Percentiles rank a stretch among this genome's conserved stretches.
Conservation (phyloP, 2,329 filamentous ascomycete species). For the Pseudofabraea citricarpa region DNA sequence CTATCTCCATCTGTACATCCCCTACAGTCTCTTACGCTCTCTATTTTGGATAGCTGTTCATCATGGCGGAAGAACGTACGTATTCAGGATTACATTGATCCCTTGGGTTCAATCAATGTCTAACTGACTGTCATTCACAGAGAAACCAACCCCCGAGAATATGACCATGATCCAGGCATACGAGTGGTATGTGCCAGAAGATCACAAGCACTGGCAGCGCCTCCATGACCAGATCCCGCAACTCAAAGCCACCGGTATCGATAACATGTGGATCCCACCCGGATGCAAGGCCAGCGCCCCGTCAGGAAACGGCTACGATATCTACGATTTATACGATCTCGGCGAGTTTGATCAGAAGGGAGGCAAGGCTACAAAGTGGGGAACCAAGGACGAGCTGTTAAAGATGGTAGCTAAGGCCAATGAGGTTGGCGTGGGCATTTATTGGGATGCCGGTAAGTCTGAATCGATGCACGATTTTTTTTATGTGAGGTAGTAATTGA, state of each 20-base stretch:
- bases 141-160: slow-evolving; percentile 36
- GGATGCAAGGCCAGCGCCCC: slow-evolving; percentile 63
- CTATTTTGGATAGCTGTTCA: no score
- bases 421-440: slow-evolving; percentile 48
- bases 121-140: neutral
- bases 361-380: slow-evolving; percentile 61
- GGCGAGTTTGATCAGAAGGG: slow-evolving; percentile 73
- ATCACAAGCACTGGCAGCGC: slow-evolving; percentile 56
- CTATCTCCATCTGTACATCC: no score
- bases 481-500: neutral
- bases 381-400: slow-evolving; percentile 54
- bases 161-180: slow-evolving; percentile 64
- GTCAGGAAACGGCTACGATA: slow-evolving; percentile 62
- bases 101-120: no score
- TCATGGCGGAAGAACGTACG: no score
- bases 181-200: slow-evolving; percentile 66
- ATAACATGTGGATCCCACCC: slow-evolving; percentile 64
- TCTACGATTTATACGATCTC: slow-evolving; percentile 66
- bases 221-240: slow-evolving; percentile 46
- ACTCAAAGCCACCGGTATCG: slow-evolving; percentile 55
- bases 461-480: no score
- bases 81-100: no score
- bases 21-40: no score
- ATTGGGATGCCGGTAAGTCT: slow-evolving; percentile 54
- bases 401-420: slow-evolving; percentile 46